Base-by-base conservation (phyloP, 2,329 filamentous ascomycete genomes). In the Cadophora sp. region DNA sequence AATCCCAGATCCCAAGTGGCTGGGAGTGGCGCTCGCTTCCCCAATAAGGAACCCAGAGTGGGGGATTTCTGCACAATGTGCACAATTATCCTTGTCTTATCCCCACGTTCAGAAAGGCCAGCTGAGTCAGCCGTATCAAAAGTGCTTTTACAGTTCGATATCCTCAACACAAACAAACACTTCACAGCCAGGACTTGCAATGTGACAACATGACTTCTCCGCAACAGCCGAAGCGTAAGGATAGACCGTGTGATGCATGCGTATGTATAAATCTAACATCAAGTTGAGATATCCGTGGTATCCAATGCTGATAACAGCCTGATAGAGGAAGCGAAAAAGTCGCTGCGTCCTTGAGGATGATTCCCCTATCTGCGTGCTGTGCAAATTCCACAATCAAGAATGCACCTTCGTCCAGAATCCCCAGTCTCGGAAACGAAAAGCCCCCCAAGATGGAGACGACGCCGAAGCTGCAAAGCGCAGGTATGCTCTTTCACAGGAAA, bases 371-470 rank as follows among this genome's bases (percentile, higher is more conserved):
- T 96, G 92, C 78, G 85, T 92, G 68, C 84, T 92, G 66, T 96
- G 92, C 80, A 90, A 91, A 77, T 88, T 89, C 76, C 89, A 89
- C 78, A 89, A 89, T 75, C 86, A 91, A 76, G 89, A 92, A 75
- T 95, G 92, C 79, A 94, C 92, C 58, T 88, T 94, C 75, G 83
- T 89, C 59, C 88, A 90, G 71, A 92, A 90, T 77, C 91, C 92
- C 36, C 87, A 89, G 76, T 88, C 90, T 68, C 86, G 91, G 73
- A 95, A 95, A 82, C 85, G 92, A 76, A 94, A 93, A 81, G 81
- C 91, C 68, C 85, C 88, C 78, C 84, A 87, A 75, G 86, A 89
- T 73, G 82, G 68, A 65, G 71, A 68, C 64, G 69, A 75, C 55
- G 51, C 67, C 64, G 72, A 68, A 67, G 60, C 39, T 47, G 48